Evolutionary conservation across 2,329 filamentous ascomycete genomes (phyloP), one percentile per base, ranked within the genome.

Genomic region (Fusarium beomiforme): DNA sequence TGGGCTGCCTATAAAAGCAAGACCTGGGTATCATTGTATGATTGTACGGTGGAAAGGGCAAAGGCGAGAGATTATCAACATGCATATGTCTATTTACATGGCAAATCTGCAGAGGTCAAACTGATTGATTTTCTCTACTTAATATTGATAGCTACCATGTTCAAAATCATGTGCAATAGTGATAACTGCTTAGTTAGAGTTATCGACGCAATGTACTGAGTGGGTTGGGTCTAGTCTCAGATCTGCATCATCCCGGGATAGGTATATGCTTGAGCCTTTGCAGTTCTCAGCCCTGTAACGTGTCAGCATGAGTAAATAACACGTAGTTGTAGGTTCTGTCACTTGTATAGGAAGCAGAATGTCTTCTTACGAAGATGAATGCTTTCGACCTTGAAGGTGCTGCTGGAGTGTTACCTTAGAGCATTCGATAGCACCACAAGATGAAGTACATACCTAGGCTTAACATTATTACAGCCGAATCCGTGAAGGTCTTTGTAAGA

Each of bases 311-410:
- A n/a, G 29, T 21, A 33, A 26, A 1, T 26, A 3, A 34, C 5
- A 24, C 13, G 2, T 21, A 4, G 3, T 0, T 13, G 5, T 8
- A 19, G 6, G 9, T 2, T 2, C 8, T 6, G 39, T 56, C 16
- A 56, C 53, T 46, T 11, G 14, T 56, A 56, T n/a, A 56, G 8
- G 9, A 46, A 56, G 26, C 53, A 56, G 53, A 46, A 56, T 1
- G 29, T 34, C 2, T 23, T 21, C 2, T 3, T 9, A 6, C 39
- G 26, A 56, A 56, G 39, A 21, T 56, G 53, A 2, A 56, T 46
- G 13, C 53, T 56, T 16, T 46, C 23, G 11, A 34, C 53, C 29
- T 56, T 56, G 17, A 56, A 56, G 13, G 31, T 56, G 29, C 53
- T 56, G 8, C 0, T 0, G 4, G 6, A 14, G 6, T n/a, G 4